Evolutionary conservation across 2,329 filamentous ascomycete species (phyloP), one percentile per base, ranked within the genome.

Genomic region (Furcasterigmium sp.): DNA sequence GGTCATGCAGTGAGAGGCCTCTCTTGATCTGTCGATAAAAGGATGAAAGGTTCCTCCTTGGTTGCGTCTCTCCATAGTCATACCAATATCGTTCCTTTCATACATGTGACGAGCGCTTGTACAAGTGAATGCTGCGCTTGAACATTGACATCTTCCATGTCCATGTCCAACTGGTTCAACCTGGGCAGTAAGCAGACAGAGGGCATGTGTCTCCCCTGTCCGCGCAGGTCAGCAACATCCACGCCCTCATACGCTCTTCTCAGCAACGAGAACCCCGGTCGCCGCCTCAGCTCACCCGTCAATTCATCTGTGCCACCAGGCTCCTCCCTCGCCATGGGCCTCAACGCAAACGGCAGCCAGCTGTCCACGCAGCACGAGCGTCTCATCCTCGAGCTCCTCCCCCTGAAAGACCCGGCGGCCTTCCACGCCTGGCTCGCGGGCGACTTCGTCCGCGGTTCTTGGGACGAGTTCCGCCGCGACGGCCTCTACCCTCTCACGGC

Each of bases 371-470:
- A 67, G 49, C 60, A 65, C 48, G 58, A 64, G 50, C 61, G 64
- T 25, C 62, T 68, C 26, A 55, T 67, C 40, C 53, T 67, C 47
- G 63, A 67, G 47, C 59, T 65, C 30, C 56, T 68, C 10, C 62
- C 64, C 21, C 62, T 67, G 55, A 59, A 59, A 37, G 58, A 61
- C 37, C 37, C 45, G 26, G 35, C 38, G 20, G 52, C 57, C 45
- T 67, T 68, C 50, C 58, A 58, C 32, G 57, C 57, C 20, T 68
- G 63, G 64, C 56, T 67, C 9, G 42, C 46, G 35, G 50, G 60
- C 45, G 38, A 48, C 30, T 55, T 54, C 30, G 54, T 67, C 14
- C 54, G 56, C 42, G 62, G 61, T 32, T 55, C 61, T 20, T 68
- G 62, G 63, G n/a, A 50, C 42, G 65, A 67, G 52, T 65, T 67